A percentile compares a stretch with the other conserved stretches of the same genome.
These are phyloP conservation scores for Tricladium varicosporioides DNA, from an alignment of 2,329 filamentous ascomycete genomes.

Conservation along the genomic window DNA sequence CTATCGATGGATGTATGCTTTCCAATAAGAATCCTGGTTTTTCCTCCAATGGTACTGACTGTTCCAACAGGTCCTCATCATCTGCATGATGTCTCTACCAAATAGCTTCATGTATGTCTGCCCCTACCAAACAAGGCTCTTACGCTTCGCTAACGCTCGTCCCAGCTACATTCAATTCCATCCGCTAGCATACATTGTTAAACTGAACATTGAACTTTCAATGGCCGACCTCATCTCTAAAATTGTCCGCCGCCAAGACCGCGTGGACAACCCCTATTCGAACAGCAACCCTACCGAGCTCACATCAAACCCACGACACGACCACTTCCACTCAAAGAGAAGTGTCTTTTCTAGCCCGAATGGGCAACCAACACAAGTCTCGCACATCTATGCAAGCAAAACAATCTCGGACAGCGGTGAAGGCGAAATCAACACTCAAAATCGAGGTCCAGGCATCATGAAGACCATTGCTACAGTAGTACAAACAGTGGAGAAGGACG, in stretches of 20 bases:
- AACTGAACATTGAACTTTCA: constrained; percentile 41
- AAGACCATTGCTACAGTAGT: too few species aligned
- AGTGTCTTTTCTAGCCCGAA: too few species aligned
- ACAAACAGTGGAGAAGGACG: too few species aligned
- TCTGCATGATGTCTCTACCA: constrained; percentile 37
- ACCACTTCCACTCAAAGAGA: too few species aligned
- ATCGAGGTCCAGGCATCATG: too few species aligned
- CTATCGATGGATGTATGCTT: constrained; percentile 37
- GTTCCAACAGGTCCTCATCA: constrained; percentile 25
- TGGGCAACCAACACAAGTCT: too few species aligned
- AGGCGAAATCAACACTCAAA: too few species aligned
- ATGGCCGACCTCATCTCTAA: constrained; percentile 38
- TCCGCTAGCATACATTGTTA: constrained; percentile 39
- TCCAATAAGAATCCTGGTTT: not conserved
- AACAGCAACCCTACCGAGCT: too few species aligned
- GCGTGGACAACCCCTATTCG: not conserved
- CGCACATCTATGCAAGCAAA: too few species aligned
- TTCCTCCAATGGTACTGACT: not conserved
- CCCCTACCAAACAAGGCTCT: not conserved
- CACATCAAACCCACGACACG: too few species aligned
- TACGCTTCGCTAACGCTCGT: not conserved
- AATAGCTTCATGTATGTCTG: constrained; percentile 32
- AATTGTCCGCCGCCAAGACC: constrained; percentile 1
- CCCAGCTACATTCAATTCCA: constrained; percentile 36
- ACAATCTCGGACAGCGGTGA: too few species aligned